Evolutionary conservation across 1,284 basidiomycete species (phyloP).

Genomic region (Pyrrhoderma noxium): DNA sequence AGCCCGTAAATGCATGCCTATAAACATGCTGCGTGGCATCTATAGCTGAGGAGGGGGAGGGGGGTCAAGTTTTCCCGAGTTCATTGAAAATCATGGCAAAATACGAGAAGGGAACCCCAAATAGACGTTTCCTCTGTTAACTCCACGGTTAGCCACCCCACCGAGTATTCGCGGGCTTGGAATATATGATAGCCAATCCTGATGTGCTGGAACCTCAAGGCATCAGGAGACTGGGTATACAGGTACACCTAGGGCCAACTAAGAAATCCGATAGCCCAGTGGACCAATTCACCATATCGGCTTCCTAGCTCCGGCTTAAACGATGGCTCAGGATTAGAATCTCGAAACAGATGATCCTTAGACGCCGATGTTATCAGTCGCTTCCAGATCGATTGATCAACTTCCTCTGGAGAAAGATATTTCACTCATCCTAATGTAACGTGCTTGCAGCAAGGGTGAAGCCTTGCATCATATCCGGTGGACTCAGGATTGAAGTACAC

Average conservation of each 20-base stretch:
- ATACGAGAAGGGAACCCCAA: slow-evolving; percentile 8
- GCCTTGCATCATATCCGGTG: slow-evolving; percentile 5
- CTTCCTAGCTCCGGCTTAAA: slow-evolving; percentile 2
- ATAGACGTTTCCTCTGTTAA: slow-evolving; percentile 6
- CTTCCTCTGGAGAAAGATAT: slow-evolving; percentile 8
- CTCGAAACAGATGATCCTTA: not conserved
- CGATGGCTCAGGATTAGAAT: slow-evolving; percentile 11
- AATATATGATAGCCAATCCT: slow-evolving; percentile 6
- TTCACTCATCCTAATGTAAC: slow-evolving; percentile 14
- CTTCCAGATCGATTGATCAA: slow-evolving; percentile 17
- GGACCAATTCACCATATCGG: too few relatives aligned
- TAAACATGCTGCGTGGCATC: slow-evolving; percentile 12
- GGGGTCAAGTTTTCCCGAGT: slow-evolving; percentile 6
- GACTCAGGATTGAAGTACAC: slow-evolving; percentile 11
- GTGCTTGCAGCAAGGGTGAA: slow-evolving; percentile 17
- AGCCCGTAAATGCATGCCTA: slow-evolving; percentile 13
- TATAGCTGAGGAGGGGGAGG: not conserved
- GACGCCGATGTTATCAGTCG: slow-evolving; percentile 14
- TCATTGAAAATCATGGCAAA: slow-evolving; percentile 4
- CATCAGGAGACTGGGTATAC: slow-evolving; percentile 1
- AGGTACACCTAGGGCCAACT: not conserved
- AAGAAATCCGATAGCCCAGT: slow-evolving; percentile 9
- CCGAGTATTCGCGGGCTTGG: not conserved
- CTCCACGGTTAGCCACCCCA: slow-evolving; percentile 1
- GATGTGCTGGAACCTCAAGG: slow-evolving; percentile 10